Evolutionary conservation across 106 monocot genomes (phyloP), one percentile per base, ranked within the genome.

Genomic region (Cymbidium sinense): DNA sequence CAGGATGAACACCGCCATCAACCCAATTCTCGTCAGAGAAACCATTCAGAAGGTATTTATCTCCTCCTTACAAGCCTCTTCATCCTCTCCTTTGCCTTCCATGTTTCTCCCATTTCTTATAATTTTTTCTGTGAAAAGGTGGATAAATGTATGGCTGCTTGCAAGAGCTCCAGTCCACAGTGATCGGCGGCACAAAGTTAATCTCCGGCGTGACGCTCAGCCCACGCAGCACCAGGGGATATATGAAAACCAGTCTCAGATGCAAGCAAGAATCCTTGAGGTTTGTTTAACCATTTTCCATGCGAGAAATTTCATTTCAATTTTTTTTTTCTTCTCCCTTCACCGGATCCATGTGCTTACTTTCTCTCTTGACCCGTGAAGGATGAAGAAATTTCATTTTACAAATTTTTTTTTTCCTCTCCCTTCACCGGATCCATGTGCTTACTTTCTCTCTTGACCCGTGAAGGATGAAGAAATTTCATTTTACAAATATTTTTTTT

Each of bases 161-260:
- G 73, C 90, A 92, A 76, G 94, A 98, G 76, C 90, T 98, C 67
- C 94, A 98, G 83, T 90, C 79, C 89, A 93, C 90, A 2, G 92
- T 94, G 28, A 51, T 84, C 43, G 92, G 92, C 2, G 94, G 90
- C 23, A 75, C 80, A 31, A 98, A 92, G 81, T 78, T 87, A 39
- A 86, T 91, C n/a, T n/a, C 89, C 47, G 91, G 93, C 9, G 79
- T 88, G 7, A 91, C 39, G 43, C 93, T 93, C 76, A 96, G 96
- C 82, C 96, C 96, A 13, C 79, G 86, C 13, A 96, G 96, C 88
- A 93, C 93, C 69, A 86, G 77, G 78, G 87, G 85, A 1, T 96
- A 96, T 55, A 78, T 86, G 54, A 89, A 78, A 51, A 96, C 96
- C 76, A n/a, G n/a, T n/a, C 89, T 88, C 81, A 73, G 86, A 72